Evolutionary conservation across 1,284 basidiomycete species (phyloP).

Genomic region (Prillingera fragicola): DNA sequence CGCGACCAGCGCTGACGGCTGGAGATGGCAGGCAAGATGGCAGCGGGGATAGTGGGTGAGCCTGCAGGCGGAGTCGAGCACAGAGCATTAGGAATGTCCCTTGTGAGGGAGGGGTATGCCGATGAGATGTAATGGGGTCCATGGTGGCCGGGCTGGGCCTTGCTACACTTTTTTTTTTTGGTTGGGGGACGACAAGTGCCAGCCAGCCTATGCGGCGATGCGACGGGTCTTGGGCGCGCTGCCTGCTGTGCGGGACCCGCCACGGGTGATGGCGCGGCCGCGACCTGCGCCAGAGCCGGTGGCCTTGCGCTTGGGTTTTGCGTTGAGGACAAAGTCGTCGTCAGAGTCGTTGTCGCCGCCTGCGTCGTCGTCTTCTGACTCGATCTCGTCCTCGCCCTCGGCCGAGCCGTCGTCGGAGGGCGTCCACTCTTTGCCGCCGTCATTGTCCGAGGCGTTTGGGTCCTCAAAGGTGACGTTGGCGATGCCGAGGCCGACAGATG

Average conservation of each 20-base stretch:
- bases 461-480: conserved; percentile 39
- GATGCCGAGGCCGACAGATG: conserved; percentile 37
- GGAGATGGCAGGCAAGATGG: too few species aligned
- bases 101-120: too few species aligned
- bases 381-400: conserved; percentile 17
- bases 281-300: conserved; percentile 7
- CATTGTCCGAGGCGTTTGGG: conserved; percentile 10
- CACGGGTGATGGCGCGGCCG: conserved; percentile 1
- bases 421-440: conserved; percentile 10
- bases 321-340: conserved; percentile 20
- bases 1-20: too few species aligned
- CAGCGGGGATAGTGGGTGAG: too few species aligned
- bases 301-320: conserved; percentile 15
- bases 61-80: too few species aligned
- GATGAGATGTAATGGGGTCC: too few species aligned
- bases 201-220: not conserved
- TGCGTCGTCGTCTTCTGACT: conserved; percentile 13
- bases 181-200: not conserved
- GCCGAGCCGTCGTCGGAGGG: conserved; percentile 7
- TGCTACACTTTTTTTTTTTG: too few species aligned
- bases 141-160: too few species aligned
- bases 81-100: too few species aligned
- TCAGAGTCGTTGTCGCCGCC: conserved; percentile 13
- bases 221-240: not conserved
- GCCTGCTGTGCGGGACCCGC: too few species aligned